Conservation (phyloP, 352 stramenopile species). For the Pythium graminicola region DNA sequence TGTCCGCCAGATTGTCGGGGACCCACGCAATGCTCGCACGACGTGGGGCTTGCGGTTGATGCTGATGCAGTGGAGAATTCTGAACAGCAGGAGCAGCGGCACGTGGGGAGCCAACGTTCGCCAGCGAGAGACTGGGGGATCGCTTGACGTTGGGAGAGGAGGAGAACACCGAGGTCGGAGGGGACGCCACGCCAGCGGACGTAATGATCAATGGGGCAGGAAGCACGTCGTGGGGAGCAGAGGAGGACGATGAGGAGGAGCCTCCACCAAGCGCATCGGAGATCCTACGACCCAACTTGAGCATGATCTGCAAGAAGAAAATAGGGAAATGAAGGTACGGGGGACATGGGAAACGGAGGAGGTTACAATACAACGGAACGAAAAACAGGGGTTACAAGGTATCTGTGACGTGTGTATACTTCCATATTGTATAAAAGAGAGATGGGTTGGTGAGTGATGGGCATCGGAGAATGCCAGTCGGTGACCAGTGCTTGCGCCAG, state of each 20-base stretch:
- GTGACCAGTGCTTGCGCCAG: no score
- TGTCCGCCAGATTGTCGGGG: conserved; percentile 70
- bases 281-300: conserved; percentile 14
- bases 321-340: neutral
- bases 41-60: conserved; percentile 27
- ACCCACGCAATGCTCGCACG: conserved; percentile 68
- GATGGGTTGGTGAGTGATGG: no score
- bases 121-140: conserved; percentile 6
- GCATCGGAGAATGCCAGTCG: no score
- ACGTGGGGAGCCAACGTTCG: conserved; percentile 5
- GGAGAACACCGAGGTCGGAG: neutral
- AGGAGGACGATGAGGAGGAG: neutral
- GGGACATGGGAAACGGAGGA: no score
- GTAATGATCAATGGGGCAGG: conserved; percentile 10
- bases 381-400: no score
- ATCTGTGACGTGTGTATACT: no score
- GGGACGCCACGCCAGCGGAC: conserved; percentile 1
- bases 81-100: conserved; percentile 4
- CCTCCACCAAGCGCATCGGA: conserved; percentile 13
- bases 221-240: neutral
- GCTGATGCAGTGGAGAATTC: conserved; percentile 21
- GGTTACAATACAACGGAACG: no score
- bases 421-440: no score
- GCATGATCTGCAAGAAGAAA: conserved; percentile 13
- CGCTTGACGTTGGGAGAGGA: conserved; percentile 27